Evolutionary conservation across 2,329 filamentous ascomycete species (phyloP).

Genomic region (Chaetothyriales sp.): DNA sequence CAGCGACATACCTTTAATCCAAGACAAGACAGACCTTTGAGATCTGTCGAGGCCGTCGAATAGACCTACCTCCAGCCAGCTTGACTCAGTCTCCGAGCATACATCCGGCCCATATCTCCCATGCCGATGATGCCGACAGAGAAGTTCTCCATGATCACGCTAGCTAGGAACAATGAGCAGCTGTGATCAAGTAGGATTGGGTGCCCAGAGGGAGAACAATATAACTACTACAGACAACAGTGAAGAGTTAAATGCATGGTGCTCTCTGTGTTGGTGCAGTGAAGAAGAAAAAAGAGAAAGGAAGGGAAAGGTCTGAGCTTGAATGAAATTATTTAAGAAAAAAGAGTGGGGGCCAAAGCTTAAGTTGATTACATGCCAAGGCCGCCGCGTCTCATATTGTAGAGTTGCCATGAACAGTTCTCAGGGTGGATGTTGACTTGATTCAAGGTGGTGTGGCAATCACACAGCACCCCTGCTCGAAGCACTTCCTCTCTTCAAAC

Average conservation of each 20-base stretch:
- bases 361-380: not conserved
- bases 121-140: slow-evolving; percentile 92
- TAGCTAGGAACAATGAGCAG: not conserved
- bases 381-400: not conserved
- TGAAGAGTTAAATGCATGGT: not conserved
- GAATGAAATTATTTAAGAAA: not conserved
- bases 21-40: not conserved
- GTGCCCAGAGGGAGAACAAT: not conserved
- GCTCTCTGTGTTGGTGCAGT: not conserved
- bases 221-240: not conserved
- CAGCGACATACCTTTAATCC: slow-evolving; percentile 5
- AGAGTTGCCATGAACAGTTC: not conserved
- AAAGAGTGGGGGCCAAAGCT: not conserved
- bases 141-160: slow-evolving; percentile 45
- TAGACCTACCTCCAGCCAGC: slow-evolving; percentile 81
- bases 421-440: not conserved
- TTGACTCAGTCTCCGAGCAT: slow-evolving; percentile 70
- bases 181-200: not conserved
- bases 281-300: not conserved
- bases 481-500: not conserved
- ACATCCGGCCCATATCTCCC: slow-evolving; percentile 99
- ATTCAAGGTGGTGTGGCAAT: not conserved
- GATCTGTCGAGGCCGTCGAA: slow-evolving; percentile 21
- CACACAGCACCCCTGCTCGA: not conserved
- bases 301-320: not conserved